Evolutionary conservation across 2,329 filamentous ascomycete genomes (phyloP).

Genomic region (Botrytis tulipae): DNA sequence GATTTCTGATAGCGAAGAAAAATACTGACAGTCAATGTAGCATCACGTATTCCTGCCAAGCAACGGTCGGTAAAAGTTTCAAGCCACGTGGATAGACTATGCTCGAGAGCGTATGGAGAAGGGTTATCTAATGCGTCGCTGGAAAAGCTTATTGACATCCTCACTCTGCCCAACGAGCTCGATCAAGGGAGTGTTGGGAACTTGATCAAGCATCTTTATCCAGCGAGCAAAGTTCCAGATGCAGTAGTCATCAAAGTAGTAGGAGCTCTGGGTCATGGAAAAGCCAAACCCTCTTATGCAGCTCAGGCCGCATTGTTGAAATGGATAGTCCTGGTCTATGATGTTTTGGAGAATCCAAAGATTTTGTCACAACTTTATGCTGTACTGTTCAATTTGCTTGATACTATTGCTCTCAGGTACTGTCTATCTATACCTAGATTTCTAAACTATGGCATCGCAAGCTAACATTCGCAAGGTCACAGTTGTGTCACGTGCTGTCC

Average conservation of each 20-base stretch:
- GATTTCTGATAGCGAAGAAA: not conserved
- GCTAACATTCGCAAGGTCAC: conserved; percentile 31
- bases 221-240: conserved; percentile 60
- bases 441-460: not conserved
- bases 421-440: conserved; percentile 1
- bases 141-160: conserved; percentile 61
- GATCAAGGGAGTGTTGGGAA: conserved; percentile 72
- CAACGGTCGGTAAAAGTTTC: conserved; percentile 63
- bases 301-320: conserved; percentile 69
- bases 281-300: conserved; percentile 67
- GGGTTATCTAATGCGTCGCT: conserved; percentile 64
- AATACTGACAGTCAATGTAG: conserved; percentile 41
- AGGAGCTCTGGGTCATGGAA: conserved; percentile 73
- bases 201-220: conserved; percentile 74
- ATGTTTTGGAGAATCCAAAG: conserved; percentile 62
- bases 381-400: conserved; percentile 76
- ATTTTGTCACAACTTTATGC: conserved; percentile 69
- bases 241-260: conserved; percentile 64
- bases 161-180: conserved; percentile 65
- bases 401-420: conserved; percentile 73
- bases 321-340: conserved; percentile 77
- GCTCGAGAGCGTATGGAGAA: conserved; percentile 61
- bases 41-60: conserved; percentile 62
- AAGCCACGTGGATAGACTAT: conserved; percentile 60
- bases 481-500: conserved; percentile 73